Evolutionary conservation across 2,329 filamentous ascomycete genomes (phyloP).

Genomic region (Apiospora aurea): DNA sequence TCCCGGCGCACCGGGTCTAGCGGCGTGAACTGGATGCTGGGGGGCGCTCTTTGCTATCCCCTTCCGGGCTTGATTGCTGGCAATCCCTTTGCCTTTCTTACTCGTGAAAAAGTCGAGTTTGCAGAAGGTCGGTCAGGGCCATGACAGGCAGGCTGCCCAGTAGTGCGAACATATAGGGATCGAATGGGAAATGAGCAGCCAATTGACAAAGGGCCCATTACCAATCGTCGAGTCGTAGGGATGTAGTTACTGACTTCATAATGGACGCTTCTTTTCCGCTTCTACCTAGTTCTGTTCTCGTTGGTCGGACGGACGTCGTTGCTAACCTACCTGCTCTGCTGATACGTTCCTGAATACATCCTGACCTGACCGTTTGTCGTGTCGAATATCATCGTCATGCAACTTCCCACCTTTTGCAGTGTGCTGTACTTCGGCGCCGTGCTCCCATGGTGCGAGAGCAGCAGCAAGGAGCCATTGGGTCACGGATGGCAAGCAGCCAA

Average conservation of each 20-base stretch:
- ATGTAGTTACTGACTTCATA: background rate
- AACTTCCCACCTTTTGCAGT: background rate
- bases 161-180: background rate
- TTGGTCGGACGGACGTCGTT: background rate
- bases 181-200: background rate
- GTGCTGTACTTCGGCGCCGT: background rate
- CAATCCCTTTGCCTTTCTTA: background rate
- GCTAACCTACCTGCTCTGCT: background rate
- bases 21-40: background rate
- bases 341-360: background rate
- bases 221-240: background rate
- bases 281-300: background rate
- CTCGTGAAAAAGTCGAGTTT: background rate
- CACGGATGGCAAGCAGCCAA: slow-evolving; percentile 16
- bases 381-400: background rate
- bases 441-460: background rate
- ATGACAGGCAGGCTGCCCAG: background rate
- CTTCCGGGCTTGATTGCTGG: background rate
- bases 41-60: background rate
- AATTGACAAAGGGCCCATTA: background rate
- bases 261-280: background rate
- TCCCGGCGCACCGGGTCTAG: slow-evolving; percentile 1
- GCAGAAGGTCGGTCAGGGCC: background rate
- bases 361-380: background rate
- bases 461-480: background rate